phyloP scores from a whole-genome alignment of 306 rosid species.

The Fragaria vesca region DNA sequence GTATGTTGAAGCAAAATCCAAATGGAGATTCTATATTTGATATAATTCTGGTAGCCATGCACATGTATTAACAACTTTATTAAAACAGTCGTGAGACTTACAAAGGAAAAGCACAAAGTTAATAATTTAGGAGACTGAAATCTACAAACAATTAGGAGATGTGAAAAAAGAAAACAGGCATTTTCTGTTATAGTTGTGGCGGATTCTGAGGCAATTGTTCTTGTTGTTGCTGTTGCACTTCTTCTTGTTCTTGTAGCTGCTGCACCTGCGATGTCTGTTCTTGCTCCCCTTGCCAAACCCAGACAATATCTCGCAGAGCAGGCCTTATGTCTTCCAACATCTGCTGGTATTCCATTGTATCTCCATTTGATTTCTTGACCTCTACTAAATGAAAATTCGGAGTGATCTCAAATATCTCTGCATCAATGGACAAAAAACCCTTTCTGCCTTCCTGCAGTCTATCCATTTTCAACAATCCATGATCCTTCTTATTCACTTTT shows the following conservation, averaged over 20 bases:
- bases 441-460: conserved; percentile 61
- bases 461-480: conserved; percentile 64
- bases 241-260: conserved; percentile 29
- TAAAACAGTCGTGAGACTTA: background rate
- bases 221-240: conserved; percentile 23
- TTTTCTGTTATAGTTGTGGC: conserved; percentile 1
- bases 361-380: conserved; percentile 78
- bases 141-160: conserved; percentile 4
- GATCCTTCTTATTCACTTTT: conserved; percentile 64
- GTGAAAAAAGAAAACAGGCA: background rate
- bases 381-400: conserved; percentile 78
- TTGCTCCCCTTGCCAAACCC: conserved; percentile 78
- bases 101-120: conserved; percentile 2
- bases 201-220: background rate
- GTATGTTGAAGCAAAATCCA: background rate
- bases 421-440: conserved; percentile 68
- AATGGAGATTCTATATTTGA: background rate
- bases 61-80: background rate
- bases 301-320: conserved; percentile 73
- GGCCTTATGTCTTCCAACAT: conserved; percentile 68
- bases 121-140: background rate
- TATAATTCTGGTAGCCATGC: background rate
- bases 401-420: conserved; percentile 80
- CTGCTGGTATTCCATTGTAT: conserved; percentile 77
- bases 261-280: conserved; percentile 28